A percentile compares a stretch with the other conserved stretches of the same genome.
Evolutionary conservation across 2,329 filamentous ascomycete species (phyloP).

Genomic region (Sphaerulina vaccinii): DNA sequence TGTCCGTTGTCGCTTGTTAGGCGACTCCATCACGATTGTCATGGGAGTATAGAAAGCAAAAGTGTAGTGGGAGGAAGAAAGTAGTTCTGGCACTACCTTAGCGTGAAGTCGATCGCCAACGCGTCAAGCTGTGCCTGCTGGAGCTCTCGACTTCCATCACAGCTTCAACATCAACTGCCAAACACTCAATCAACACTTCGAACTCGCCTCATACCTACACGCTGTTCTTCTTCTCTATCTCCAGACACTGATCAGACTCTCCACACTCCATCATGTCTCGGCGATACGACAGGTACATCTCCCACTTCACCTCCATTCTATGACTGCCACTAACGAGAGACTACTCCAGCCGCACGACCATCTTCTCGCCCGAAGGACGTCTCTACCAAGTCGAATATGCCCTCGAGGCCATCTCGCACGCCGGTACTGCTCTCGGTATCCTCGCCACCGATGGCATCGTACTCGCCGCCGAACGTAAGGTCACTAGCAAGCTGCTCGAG

Average conservation of each 20-base stretch:
- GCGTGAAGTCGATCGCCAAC: no score
- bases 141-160: no score
- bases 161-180: no score
- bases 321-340: no score
- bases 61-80: neutral
- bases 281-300: conserved; percentile 35
- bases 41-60: neutral
- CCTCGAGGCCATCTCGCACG: conserved; percentile 96
- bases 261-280: conserved; percentile 31
- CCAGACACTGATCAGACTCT: neutral
- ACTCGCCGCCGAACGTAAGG: conserved; percentile 94
- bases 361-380: conserved; percentile 98
- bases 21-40: conserved; percentile 25
- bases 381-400: conserved; percentile 99
- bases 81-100: no score
- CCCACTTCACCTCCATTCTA: no score
- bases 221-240: neutral
- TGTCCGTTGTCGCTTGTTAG: conserved; percentile 29
- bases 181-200: no score
- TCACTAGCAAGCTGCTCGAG: conserved; percentile 97
- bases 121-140: no score
- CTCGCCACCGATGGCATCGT: conserved; percentile 98
- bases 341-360: conserved; percentile 65
- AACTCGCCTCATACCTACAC: neutral
- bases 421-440: conserved; percentile 93